A percentile compares a stretch with the other conserved stretches of the same genome.
phyloP scores from a whole-genome alignment of 2,329 filamentous ascomycete genomes.

The Colletotrichum incanum region DNA sequence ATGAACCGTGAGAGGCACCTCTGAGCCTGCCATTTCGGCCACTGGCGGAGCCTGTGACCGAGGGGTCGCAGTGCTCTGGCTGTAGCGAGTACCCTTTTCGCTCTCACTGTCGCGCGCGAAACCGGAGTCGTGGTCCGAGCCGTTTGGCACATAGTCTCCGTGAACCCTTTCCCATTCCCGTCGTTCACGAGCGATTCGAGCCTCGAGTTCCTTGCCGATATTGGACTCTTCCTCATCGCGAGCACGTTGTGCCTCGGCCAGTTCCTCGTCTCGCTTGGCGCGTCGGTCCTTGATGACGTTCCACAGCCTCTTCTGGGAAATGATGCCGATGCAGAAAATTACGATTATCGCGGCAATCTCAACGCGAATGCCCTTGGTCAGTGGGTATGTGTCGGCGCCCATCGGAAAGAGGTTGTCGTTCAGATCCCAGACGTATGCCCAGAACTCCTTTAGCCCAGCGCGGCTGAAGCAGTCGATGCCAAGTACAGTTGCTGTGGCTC shows the following conservation, averaged over 20 bases:
- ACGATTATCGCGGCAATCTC: conserved; percentile 86
- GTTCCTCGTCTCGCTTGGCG: conserved; percentile 66
- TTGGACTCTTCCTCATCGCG: conserved; percentile 78
- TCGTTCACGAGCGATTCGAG: conserved; percentile 73
- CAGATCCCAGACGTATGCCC: conserved; percentile 90
- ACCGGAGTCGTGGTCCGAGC: conserved; percentile 64
- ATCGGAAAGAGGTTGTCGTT: conserved; percentile 87
- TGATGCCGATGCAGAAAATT: conserved; percentile 80
- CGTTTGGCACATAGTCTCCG: conserved; percentile 65
- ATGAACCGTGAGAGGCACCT: conserved; percentile 45
- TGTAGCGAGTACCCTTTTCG: conserved; percentile 57
- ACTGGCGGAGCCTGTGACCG: conserved; percentile 53
- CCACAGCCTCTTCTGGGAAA: conserved; percentile 91
- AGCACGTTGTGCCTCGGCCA: conserved; percentile 66
- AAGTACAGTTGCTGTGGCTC: conserved; percentile 83
- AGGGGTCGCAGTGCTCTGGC: conserved; percentile 45
- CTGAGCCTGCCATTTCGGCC: conserved; percentile 60
- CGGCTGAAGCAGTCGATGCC: conserved; percentile 93
- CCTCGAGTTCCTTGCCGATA: conserved; percentile 77
- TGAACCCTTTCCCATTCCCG: conserved; percentile 85
- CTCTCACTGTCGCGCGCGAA: conserved; percentile 62
- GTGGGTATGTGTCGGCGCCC: conserved; percentile 82
- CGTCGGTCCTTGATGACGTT: conserved; percentile 79
- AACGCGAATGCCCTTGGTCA: conserved; percentile 88
- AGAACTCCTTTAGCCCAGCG: conserved; percentile 96